Base-by-base conservation (phyloP, 2,329 filamentous ascomycete species). In the Fusarium dlaminii region DNA sequence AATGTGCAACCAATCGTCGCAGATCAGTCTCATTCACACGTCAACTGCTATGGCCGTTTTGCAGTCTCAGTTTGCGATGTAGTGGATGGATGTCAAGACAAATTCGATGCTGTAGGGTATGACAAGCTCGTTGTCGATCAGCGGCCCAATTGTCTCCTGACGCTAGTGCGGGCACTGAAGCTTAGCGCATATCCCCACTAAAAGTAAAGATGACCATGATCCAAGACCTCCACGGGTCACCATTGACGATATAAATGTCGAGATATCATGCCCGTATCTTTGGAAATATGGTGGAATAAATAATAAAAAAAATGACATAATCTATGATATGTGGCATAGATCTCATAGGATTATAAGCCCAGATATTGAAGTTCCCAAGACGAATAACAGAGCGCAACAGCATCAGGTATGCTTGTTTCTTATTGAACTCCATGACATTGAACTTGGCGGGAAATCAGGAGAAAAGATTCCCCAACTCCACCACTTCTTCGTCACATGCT, bases 1-100 rank as follows among this genome's bases (percentile, higher is more conserved):
- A 2, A 32, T 1, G 0, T 11, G 12, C 0, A 34, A 27, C 12
- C 1, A 10, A 20, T 20, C 3, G 13, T 3, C 17, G 0, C 1
- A 27, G 5, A 8, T 6, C 1, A 5, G n/a, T 20, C 4, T 52
- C 0, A 3, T 3, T 8, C 2, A 11, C 0, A 12, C 8, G 2
- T 15, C 0, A 3, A 34, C 5, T 15, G 6, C 17, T 27, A 12
- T 15, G 2, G 1, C 9, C 3, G 12, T 15, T 6, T 20, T 12
- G 6, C 1, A 6, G 13, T 8, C 5, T 36, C 4, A 1, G 9
- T 27, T 24, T 14, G 6, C 3, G 6, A 34, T 3, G 4, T 5
- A 20, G 22, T 22, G 13, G 8, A 34, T 42, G 13, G n/a, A 34
- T 12, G 17, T 11, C 5, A 24, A 24, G 17, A 15, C 8, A 34